Evolutionary conservation across 331 rosid genomes (phyloP), one percentile per base, ranked within the genome.

Genomic region (Pyracantha coccinea): DNA sequence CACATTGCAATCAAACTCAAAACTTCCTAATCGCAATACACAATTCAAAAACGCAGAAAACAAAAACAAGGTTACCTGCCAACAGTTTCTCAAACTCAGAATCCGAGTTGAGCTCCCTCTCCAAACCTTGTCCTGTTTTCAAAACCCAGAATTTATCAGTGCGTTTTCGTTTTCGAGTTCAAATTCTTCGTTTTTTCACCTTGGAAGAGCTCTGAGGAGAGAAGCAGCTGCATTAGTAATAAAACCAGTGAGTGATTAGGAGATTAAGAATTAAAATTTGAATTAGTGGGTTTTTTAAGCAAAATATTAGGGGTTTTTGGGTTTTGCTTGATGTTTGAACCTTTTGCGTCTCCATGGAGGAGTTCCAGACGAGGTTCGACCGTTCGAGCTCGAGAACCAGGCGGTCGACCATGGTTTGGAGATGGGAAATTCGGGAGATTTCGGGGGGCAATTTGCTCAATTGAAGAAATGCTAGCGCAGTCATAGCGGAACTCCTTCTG

Each of bases 141-240:
- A 47, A 29, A 47, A 33, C 5, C 70, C 44, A 20, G 13, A 47
- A 11, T 74, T 74, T 41, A 23, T 47, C 2, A n/a, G 5, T 8
- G 69, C 27, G 50, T 27, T 72, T 55, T 20, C 24, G 27, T 8
- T 1, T 54, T 21, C 28, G 4, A 27, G 25, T 23, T 15, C 33
- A 68, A 35, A 41, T 47, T 21, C n/a, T 32, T 50, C 7, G 29
- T 11, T 17, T 59, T n/a, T 66, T n/a, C 41, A 79, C 83, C 75
- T 73, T 47, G 8, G 75, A 79, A 15, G 41, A 73, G 83, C 83
- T 67, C 83, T 79, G 27, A 45, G 29, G 9, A 79, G 66, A 66
- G 69, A 28, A 70, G 57, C 38, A 29, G 75, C 78, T 79, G 47
- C 75, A 55, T 54, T 47, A 29, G 33, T 45, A 53, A 58, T 41